These are phyloP conservation scores for Plasmodium knowlesi DNA, from an alignment of 169 alveolate species.

Conservation along the genomic window DNA sequence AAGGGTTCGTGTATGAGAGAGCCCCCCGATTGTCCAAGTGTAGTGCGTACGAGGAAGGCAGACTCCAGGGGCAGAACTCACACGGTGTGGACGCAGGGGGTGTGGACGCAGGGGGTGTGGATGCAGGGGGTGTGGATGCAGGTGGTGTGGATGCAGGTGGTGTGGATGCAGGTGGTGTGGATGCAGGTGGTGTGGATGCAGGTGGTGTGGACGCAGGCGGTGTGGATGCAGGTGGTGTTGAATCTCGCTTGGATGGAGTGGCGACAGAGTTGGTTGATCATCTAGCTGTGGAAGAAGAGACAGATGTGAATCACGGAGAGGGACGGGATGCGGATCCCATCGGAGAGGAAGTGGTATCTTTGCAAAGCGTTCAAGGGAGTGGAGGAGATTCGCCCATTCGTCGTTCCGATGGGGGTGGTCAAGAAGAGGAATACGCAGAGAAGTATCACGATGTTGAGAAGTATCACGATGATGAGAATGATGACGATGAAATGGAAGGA, in stretches of 20 bases:
- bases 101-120: too few relatives aligned
- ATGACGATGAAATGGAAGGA: too few relatives aligned
- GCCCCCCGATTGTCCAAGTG: slow-evolving; percentile 4
- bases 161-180: too few relatives aligned
- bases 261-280: background rate
- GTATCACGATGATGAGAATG: too few relatives aligned
- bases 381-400: background rate
- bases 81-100: too few relatives aligned
- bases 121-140: too few relatives aligned
- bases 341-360: background rate
- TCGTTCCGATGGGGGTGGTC: background rate
- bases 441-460: background rate
- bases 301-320: background rate
- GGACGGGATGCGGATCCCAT: background rate
- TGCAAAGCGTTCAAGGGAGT: background rate
- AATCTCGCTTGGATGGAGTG: too few relatives aligned
- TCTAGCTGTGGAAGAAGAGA: background rate
- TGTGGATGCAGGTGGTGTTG: too few relatives aligned
- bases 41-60: slow-evolving; percentile 25
- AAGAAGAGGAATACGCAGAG: background rate
- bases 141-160: too few relatives aligned
- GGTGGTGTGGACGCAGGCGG: too few relatives aligned
- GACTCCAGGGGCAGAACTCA: background rate
- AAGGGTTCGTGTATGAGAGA: background rate
- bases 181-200: too few relatives aligned